A percentile compares a stretch with the other conserved stretches of the same genome.
phyloP scores from a whole-genome alignment of 345 rosid genomes.

The Lepidium didymum region DNA sequence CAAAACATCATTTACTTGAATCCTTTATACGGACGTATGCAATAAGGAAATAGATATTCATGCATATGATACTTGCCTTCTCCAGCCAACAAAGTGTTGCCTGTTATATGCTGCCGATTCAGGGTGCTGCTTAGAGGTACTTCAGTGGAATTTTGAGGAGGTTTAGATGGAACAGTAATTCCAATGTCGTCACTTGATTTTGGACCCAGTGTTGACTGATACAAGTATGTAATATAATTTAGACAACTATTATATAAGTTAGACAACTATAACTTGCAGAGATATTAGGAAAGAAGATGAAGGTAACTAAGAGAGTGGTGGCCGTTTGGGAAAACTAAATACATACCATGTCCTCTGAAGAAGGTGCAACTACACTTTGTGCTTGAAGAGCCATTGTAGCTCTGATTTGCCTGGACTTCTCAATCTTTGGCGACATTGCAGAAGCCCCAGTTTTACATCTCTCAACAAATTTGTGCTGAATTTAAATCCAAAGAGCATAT shows the following conservation, averaged over 20 bases:
- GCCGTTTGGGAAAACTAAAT: slow-evolving; percentile 7
- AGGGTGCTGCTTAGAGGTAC: slow-evolving; percentile 34
- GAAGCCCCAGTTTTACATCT: slow-evolving; percentile 90
- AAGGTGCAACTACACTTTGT: slow-evolving; percentile 40
- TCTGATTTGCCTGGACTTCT: slow-evolving; percentile 72
- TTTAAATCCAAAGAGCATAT: slow-evolving; percentile 24
- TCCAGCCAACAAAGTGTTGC: slow-evolving; percentile 34
- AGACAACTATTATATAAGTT: too few relatives aligned
- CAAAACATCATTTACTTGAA: neutral
- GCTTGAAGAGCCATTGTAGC: slow-evolving; percentile 60
- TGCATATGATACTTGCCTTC: slow-evolving; percentile 48
- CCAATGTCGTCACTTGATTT: slow-evolving; percentile 58
- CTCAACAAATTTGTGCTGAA: slow-evolving; percentile 87
- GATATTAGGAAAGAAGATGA: neutral
- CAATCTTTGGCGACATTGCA: slow-evolving; percentile 87
- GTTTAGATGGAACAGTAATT: slow-evolving; percentile 70
- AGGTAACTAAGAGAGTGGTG: slow-evolving; percentile 1
- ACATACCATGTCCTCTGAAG: slow-evolving; percentile 40
- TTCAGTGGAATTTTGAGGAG: slow-evolving; percentile 39
- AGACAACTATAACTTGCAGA: neutral
- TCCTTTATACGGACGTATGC: neutral
- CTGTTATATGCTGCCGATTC: slow-evolving; percentile 35
- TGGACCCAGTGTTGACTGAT: slow-evolving; percentile 49
- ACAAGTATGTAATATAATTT: slow-evolving; percentile 11
- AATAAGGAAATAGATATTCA: slow-evolving; percentile 6